Conservation (phyloP, 1,139 yeast genomes). For the Saccharomyces pastorianus region DNA sequence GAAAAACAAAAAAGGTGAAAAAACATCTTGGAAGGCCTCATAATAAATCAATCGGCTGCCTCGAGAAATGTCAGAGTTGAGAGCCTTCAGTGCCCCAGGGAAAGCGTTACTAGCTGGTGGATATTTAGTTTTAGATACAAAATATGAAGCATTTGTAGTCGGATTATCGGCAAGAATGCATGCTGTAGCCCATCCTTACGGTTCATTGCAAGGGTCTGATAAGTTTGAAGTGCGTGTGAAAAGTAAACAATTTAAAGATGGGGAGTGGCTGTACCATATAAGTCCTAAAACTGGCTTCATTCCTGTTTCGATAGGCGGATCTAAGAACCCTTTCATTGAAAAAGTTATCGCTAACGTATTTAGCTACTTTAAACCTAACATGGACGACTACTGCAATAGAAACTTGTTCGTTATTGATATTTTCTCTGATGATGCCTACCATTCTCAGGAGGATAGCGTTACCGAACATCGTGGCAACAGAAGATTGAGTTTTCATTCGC, state of each 20-base stretch:
- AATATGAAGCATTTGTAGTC: conserved; percentile 68
- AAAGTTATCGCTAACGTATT: conserved; percentile 52
- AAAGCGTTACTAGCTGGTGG: conserved; percentile 94
- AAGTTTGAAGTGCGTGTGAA: conserved; percentile 35
- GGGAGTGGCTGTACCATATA: conserved; percentile 56
- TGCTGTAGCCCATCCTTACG: conserved; percentile 43
- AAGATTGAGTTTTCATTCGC: conserved; percentile 51
- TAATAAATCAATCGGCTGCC: neutral
- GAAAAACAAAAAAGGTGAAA: neutral
- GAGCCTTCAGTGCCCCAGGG: conserved; percentile 80
- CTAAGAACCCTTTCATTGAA: conserved; percentile 66
- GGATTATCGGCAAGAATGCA: conserved; percentile 90
- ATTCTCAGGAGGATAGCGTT: conserved; percentile 53
- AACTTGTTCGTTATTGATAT: conserved; percentile 46
- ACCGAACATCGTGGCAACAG: conserved; percentile 33
- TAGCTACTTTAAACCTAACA: conserved; percentile 37
- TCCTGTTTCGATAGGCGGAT: conserved; percentile 30
- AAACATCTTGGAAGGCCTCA: neutral
- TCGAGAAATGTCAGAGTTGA: neutral
- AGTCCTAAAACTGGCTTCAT: conserved; percentile 10
- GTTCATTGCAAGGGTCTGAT: neutral
- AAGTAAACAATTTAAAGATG: conserved; percentile 77
- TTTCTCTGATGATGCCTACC: conserved; percentile 84
- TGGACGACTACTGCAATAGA: neutral
- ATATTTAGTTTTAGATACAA: conserved; percentile 75